phyloP scores from a whole-genome alignment of 805 yeast genomes.

The Ogataea parapolymorpha region DNA sequence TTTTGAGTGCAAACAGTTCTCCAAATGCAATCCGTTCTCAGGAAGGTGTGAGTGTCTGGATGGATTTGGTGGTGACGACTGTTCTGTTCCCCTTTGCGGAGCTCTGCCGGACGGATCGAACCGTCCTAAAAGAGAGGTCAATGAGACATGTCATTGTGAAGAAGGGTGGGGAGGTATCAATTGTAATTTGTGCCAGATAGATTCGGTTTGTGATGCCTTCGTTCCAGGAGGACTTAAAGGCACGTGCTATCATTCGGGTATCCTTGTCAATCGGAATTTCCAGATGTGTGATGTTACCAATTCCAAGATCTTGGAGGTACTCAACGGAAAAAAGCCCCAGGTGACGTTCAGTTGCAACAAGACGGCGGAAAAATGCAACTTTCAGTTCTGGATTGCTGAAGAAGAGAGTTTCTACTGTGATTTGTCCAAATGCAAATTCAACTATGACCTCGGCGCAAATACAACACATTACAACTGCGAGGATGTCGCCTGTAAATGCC shows the following conservation, averaged over 20 bases:
- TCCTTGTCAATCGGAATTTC: constrained; percentile 72
- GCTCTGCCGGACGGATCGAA: constrained; percentile 58
- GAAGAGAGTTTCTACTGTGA: constrained; percentile 90
- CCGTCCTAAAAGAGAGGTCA: constrained; percentile 61
- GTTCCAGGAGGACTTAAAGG: constrained; percentile 83
- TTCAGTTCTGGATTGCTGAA: constrained; percentile 95
- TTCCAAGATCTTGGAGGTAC: constrained; percentile 73
- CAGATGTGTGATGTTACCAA: constrained; percentile 96
- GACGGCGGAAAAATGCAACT: constrained; percentile 64
- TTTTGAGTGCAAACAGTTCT: constrained; percentile 86
- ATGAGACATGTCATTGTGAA: constrained; percentile 63
- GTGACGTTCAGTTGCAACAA: constrained; percentile 87
- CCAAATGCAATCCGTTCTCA: constrained; percentile 79
- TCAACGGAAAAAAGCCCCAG: constrained; percentile 81
- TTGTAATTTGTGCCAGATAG: constrained; percentile 78
- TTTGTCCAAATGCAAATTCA: constrained; percentile 65
- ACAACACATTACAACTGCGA: constrained; percentile 76
- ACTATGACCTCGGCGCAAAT: constrained; percentile 59
- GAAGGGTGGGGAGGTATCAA: constrained; percentile 94
- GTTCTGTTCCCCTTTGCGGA: constrained; percentile 87
- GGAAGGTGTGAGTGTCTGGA: constrained; percentile 91
- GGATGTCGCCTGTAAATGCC: constrained; percentile 77
- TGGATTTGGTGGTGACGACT: constrained; percentile 94
- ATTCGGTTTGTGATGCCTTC: constrained; percentile 76
- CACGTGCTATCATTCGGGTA: constrained; percentile 84